Conservation (phyloP, 2,329 filamentous ascomycete genomes). For the Ophiostoma australiae region DNA sequence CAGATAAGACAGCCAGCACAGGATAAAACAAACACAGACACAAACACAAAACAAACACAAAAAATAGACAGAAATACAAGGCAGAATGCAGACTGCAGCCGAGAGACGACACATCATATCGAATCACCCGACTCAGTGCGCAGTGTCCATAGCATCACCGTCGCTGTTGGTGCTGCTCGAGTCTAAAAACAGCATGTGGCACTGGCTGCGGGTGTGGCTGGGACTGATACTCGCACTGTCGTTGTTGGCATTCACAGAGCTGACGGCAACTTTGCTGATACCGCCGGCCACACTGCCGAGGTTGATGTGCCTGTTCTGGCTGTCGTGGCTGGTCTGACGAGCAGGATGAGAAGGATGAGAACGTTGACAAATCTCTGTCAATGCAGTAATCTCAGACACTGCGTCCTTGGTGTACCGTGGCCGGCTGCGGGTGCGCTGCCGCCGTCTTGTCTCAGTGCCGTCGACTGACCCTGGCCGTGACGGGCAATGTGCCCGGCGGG, state of each 20-base stretch:
- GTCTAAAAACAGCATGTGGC: conserved; percentile 13
- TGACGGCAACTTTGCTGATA: neutral
- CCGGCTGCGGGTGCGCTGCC: conserved; percentile 21
- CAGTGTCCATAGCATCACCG: conserved; percentile 18
- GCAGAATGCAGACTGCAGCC: neutral
- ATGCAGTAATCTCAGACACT: neutral
- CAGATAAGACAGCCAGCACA: neutral
- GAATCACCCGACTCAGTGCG: neutral
- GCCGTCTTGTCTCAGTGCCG: conserved; percentile 1
- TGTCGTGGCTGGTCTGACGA: neutral
- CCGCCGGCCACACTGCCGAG: neutral
- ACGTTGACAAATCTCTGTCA: neutral
- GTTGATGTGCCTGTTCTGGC: neutral
- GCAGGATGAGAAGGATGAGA: neutral
- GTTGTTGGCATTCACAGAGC: neutral
- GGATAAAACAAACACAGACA: no score
- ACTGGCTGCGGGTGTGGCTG: neutral
- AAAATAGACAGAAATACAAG: neutral
- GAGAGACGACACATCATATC: neutral
- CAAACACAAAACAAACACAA: neutral
- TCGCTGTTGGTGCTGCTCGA: conserved; percentile 18
- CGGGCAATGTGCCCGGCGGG: conserved; percentile 15
- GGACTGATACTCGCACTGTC: neutral
- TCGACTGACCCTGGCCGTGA: conserved; percentile 20
- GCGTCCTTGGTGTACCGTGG: conserved; percentile 10